These are phyloP conservation scores for Amniculicola lignicola DNA, from an alignment of 495 filamentous ascomycete species.

Conservation along the genomic window DNA sequence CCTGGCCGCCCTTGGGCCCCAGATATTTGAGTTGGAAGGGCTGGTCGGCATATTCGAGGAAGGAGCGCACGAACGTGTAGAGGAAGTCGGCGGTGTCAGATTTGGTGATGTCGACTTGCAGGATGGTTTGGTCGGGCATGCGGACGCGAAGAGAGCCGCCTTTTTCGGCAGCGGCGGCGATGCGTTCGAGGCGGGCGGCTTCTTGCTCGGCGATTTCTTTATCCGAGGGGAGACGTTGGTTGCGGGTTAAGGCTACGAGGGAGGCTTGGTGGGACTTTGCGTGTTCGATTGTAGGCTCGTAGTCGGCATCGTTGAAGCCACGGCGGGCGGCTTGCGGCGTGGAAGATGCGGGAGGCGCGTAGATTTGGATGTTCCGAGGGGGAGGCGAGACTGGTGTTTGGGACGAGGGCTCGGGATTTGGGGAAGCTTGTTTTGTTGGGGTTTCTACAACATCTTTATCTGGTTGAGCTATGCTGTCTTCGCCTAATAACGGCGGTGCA, in stretches of 20 bases:
- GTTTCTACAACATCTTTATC: too few species aligned
- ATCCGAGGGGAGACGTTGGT: constrained; percentile 68
- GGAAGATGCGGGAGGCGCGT: constrained; percentile 63
- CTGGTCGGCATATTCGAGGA: constrained; percentile 49
- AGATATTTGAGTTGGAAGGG: constrained; percentile 54
- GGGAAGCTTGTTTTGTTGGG: constrained; percentile 6
- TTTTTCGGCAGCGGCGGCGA: constrained; percentile 57
- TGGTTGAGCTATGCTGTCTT: too few species aligned
- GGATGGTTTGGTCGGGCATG: constrained; percentile 76
- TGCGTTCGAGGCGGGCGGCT: constrained; percentile 55
- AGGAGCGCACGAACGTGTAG: constrained; percentile 60
- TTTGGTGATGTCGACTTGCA: constrained; percentile 61
- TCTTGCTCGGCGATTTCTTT: constrained; percentile 60
- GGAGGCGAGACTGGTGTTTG: too few species aligned
- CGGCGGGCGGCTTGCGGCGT: constrained; percentile 72
- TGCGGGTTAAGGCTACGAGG: constrained; percentile 60
- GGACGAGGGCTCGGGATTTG: too few species aligned
- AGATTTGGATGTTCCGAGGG: constrained; percentile 58
- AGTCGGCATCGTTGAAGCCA: constrained; percentile 67
- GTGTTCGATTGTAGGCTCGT: constrained; percentile 79
- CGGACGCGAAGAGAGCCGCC: constrained; percentile 72
- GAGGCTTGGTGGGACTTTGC: constrained; percentile 75
- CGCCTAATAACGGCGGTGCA: too few species aligned
- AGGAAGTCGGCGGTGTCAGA: constrained; percentile 61
- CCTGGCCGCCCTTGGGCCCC: constrained; percentile 28